These are phyloP conservation scores for Saccharomycopsis javanensis DNA, from an alignment of 805 yeast genomes.

Conservation along the genomic window DNA sequence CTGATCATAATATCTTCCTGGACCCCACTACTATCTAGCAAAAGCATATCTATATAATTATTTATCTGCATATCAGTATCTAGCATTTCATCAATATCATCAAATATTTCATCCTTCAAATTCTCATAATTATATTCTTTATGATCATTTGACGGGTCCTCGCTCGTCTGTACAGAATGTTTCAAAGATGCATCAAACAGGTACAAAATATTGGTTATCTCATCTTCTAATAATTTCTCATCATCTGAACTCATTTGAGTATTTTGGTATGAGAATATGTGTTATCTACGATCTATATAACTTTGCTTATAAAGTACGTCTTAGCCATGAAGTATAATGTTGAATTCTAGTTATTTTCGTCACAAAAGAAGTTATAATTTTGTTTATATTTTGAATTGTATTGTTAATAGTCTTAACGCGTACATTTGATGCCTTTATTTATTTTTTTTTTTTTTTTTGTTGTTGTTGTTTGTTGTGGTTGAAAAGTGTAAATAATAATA, in stretches of 20 bases:
- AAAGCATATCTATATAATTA: background rate
- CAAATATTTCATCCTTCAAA: background rate
- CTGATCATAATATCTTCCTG: background rate
- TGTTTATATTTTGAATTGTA: background rate
- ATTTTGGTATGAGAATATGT: too few relatives aligned
- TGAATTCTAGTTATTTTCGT: background rate
- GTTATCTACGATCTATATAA: background rate
- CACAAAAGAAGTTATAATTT: background rate
- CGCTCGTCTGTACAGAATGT: background rate
- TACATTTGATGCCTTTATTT: background rate
- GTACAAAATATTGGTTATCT: conserved; percentile 9
- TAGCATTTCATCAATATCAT: background rate
- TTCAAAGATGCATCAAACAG: background rate
- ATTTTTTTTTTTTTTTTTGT: too few relatives aligned
- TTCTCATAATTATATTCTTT: background rate
- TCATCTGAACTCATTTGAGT: background rate
- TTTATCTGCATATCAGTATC: background rate
- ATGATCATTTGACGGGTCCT: background rate
- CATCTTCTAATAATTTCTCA: conserved; percentile 7
- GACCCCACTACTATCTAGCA: background rate
- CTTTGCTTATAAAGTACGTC: too few relatives aligned
- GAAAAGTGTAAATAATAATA: background rate
- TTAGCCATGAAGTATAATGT: too few relatives aligned
- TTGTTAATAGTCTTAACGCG: background rate
- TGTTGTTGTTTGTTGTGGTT: background rate